Evolutionary conservation across 192 early-diverging fungal genomes (phyloP).

Genomic region (Coemansia sp.): DNA sequence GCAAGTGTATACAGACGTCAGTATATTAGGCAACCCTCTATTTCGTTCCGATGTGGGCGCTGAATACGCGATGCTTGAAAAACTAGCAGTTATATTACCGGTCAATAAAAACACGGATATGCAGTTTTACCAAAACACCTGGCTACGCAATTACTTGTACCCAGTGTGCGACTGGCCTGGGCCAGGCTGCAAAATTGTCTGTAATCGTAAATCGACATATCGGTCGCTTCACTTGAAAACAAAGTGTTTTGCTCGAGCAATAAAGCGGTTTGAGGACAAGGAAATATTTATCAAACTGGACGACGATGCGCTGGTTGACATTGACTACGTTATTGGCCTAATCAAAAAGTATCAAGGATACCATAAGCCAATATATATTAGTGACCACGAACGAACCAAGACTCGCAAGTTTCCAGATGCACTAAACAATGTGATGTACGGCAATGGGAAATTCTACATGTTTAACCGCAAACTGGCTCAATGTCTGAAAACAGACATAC

Average conservation of each 20-base stretch:
- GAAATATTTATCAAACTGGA: constrained; percentile 51
- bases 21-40: neutral
- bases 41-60: neutral
- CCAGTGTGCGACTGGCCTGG: constrained; percentile 49
- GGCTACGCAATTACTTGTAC: constrained; percentile 39
- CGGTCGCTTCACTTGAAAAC: constrained; percentile 33
- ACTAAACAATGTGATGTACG: constrained; percentile 25
- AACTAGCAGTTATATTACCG: constrained; percentile 44
- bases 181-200: constrained; percentile 42
- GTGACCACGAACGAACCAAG: constrained; percentile 23
- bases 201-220: constrained; percentile 36
- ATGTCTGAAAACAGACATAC: constrained; percentile 26
- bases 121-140: constrained; percentile 49
- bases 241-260: constrained; percentile 26
- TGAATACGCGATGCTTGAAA: constrained; percentile 6
- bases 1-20: neutral
- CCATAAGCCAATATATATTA: constrained; percentile 41
- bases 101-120: constrained; percentile 50
- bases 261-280: constrained; percentile 20
- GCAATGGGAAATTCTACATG: constrained; percentile 54
- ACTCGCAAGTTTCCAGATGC: neutral
- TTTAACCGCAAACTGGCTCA: constrained; percentile 33
- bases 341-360: constrained; percentile 17
- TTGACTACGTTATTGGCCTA: constrained; percentile 26
- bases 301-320: constrained; percentile 48